phyloP scores from a whole-genome alignment of 2,329 filamentous ascomycete genomes.

The Botrytis tulipae region DNA sequence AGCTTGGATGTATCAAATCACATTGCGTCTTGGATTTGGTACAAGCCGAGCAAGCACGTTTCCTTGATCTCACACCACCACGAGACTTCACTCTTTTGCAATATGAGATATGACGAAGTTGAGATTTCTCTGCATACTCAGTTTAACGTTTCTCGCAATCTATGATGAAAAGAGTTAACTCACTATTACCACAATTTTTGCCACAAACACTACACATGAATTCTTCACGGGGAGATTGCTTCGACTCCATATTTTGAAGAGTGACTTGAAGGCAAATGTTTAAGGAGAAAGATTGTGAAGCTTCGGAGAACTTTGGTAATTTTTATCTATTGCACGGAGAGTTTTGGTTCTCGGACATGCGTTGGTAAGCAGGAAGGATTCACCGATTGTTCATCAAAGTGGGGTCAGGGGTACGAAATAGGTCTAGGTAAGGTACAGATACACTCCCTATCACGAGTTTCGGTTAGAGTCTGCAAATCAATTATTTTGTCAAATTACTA shows the following conservation, averaged over 20 bases:
- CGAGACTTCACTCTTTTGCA: conserved; percentile 25
- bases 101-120: conserved; percentile 27
- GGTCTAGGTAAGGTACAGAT: background rate
- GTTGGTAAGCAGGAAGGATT: background rate
- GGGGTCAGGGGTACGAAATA: background rate
- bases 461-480: background rate
- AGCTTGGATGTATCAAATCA: conserved; percentile 23
- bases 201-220: conserved; percentile 26
- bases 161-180: background rate
- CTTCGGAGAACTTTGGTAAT: conserved; percentile 2
- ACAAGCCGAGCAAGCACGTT: conserved; percentile 26
- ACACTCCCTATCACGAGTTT: background rate
- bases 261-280: background rate
- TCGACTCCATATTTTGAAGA: background rate
- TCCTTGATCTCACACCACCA: conserved; percentile 20
- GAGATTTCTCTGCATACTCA: conserved; percentile 23
- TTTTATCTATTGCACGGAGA: too few relatives aligned
- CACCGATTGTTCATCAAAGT: background rate
- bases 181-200: conserved; percentile 26
- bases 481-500: background rate
- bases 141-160: background rate
- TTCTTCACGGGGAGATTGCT: background rate
- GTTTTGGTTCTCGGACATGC: background rate
- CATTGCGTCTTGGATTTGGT: conserved; percentile 29
- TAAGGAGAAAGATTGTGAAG: background rate